Conservation (phyloP, 2,329 filamentous ascomycete species). For the Pseudocercospora eumusae region DNA sequence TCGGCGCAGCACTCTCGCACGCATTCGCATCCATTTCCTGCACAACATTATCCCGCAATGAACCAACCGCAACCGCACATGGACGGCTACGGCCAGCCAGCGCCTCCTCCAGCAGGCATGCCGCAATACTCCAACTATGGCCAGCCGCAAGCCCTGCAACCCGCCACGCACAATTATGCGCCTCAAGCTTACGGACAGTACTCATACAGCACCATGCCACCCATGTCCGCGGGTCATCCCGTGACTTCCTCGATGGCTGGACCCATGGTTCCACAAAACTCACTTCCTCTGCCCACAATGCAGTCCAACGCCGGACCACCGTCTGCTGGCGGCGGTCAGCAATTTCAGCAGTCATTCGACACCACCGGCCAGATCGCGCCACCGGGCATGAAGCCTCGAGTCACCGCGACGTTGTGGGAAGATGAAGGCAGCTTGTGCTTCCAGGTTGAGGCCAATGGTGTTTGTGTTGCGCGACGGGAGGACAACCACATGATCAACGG, state of each 20-base stretch:
- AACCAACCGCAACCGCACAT: slow-evolving; percentile 80
- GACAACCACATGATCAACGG: slow-evolving; percentile 99
- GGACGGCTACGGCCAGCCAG: slow-evolving; percentile 67
- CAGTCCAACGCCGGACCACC: slow-evolving; percentile 29
- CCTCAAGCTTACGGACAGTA: slow-evolving; percentile 73
- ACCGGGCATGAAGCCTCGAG: slow-evolving; percentile 90
- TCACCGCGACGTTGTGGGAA: slow-evolving; percentile 96
- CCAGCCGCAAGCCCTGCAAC: slow-evolving; percentile 59
- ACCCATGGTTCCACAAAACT: slow-evolving; percentile 68
- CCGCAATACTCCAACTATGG: slow-evolving; percentile 73
- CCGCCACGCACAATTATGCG: slow-evolving; percentile 47
- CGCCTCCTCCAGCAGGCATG: slow-evolving; percentile 72
- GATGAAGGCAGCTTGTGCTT: slow-evolving; percentile 97
- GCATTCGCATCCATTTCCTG: slow-evolving; percentile 22
- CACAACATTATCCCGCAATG: slow-evolving; percentile 60
- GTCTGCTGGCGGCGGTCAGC: slow-evolving; percentile 25
- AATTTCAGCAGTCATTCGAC: slow-evolving; percentile 61
- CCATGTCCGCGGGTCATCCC: slow-evolving; percentile 69
- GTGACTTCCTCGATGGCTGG: slow-evolving; percentile 70
- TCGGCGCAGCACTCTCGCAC: slow-evolving; percentile 18
- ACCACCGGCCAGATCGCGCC: slow-evolving; percentile 90
- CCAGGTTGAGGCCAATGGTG: slow-evolving; percentile 92
- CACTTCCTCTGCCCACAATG: slow-evolving; percentile 59
- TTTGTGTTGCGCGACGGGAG: slow-evolving; percentile 92
- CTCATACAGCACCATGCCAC: slow-evolving; percentile 76